These are phyloP conservation scores for Cryoendolithus antarcticus DNA, from an alignment of 2,329 filamentous ascomycete species.

Conservation along the genomic window DNA sequence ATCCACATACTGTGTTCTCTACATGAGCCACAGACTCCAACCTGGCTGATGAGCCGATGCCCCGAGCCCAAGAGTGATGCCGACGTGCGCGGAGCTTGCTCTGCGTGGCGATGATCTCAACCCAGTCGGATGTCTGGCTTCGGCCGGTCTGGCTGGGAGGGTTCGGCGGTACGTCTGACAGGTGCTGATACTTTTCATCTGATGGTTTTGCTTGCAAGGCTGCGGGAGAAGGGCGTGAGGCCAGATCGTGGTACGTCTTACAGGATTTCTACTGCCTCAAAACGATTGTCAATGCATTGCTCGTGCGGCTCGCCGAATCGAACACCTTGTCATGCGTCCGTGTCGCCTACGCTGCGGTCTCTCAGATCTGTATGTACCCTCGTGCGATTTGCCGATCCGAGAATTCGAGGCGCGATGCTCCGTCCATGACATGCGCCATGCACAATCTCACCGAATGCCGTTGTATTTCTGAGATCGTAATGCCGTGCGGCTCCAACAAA, in stretches of 20 bases:
- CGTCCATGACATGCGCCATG: no score
- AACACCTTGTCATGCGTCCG: no score
- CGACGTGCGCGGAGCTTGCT: constrained; percentile 12
- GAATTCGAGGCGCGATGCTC: no score
- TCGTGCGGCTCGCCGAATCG: no score
- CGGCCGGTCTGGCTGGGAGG: constrained; percentile 21
- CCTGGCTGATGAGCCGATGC: constrained; percentile 24
- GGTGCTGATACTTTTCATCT: constrained; percentile 19
- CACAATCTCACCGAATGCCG: no score
- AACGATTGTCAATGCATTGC: neutral
- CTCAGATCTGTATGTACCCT: no score
- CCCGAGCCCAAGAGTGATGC: constrained; percentile 24
- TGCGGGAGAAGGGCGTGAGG: constrained; percentile 4
- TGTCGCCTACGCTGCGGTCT: no score
- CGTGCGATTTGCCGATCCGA: no score
- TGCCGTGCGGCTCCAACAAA: no score
- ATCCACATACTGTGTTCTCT: constrained; percentile 10
- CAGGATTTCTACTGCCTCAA: no score
- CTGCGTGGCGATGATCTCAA: constrained; percentile 23
- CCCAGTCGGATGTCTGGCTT: constrained; percentile 20
- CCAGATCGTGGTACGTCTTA: neutral
- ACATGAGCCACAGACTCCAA: constrained; percentile 19
- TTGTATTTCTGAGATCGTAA: no score
- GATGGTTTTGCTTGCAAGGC: neutral
- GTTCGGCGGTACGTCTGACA: constrained; percentile 24